Percentiles rank a stretch among this genome's conserved stretches.
Evolutionary conservation across 352 stramenopile genomes (phyloP).

Genomic region (Phytophthora aleatoria): DNA sequence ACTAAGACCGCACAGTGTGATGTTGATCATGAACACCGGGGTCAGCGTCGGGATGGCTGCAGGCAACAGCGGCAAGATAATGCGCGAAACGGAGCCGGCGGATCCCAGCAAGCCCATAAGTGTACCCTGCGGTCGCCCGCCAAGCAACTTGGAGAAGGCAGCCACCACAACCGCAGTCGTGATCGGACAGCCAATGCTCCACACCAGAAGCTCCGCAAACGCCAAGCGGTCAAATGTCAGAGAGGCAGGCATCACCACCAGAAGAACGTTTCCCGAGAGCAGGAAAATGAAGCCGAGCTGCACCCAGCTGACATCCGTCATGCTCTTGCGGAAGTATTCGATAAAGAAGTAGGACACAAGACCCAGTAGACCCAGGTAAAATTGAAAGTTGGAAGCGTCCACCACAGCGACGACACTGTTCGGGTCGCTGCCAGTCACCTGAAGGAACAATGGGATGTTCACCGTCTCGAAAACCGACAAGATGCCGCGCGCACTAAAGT

Average conservation of each 20-base stretch:
- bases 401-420: constrained; percentile 57
- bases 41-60: constrained; percentile 67
- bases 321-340: constrained; percentile 69
- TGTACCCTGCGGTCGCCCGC: constrained; percentile 72
- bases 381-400: constrained; percentile 83
- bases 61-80: constrained; percentile 75
- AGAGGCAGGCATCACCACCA: constrained; percentile 47
- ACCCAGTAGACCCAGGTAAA: constrained; percentile 76
- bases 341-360: constrained; percentile 82
- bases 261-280: constrained; percentile 57
- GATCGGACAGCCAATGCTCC: constrained; percentile 82
- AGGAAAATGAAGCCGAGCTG: constrained; percentile 72
- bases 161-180: constrained; percentile 76
- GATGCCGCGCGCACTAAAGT: constrained; percentile 78
- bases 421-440: constrained; percentile 67
- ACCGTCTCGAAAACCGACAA: constrained; percentile 86
- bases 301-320: constrained; percentile 77
- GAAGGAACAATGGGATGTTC: constrained; percentile 81
- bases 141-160: constrained; percentile 81
- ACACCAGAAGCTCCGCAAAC: constrained; percentile 73
- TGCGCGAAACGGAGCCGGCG: constrained; percentile 73
- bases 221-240: constrained; percentile 59
- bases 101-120: constrained; percentile 82
- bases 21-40: constrained; percentile 81
- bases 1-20: constrained; percentile 59